phyloP scores from a whole-genome alignment of 768 basidiomycete species.

The Pisolithus orientalis region DNA sequence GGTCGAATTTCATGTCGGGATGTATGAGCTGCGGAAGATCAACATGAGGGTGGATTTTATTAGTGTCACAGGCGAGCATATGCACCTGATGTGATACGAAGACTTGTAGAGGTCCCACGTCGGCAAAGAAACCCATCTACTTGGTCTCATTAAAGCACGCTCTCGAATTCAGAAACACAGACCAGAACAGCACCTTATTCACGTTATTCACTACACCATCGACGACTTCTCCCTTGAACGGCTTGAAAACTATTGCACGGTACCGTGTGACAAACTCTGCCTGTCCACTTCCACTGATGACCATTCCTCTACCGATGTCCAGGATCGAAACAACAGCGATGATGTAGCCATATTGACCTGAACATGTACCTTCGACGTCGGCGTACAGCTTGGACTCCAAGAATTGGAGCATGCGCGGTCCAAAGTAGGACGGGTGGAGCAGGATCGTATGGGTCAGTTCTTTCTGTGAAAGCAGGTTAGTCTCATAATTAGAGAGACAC shows the following conservation, averaged over 20 bases:
- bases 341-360: constrained; percentile 91
- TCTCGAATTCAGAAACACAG: neutral
- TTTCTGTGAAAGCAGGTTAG: constrained; percentile 50
- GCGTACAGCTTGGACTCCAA: constrained; percentile 90
- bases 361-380: constrained; percentile 96
- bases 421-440: constrained; percentile 97
- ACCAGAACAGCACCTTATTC: constrained; percentile 63
- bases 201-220: constrained; percentile 95
- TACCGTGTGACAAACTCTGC: constrained; percentile 95
- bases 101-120: constrained; percentile 89
- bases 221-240: constrained; percentile 99
- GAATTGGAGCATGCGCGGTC: constrained; percentile 90
- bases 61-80: constrained; percentile 16
- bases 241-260: constrained; percentile 96
- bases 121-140: constrained; percentile 98
- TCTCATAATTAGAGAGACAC: neutral
- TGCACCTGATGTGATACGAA: constrained; percentile 93
- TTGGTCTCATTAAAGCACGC: neutral
- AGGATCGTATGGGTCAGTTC: constrained; percentile 96
- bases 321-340: constrained; percentile 87
- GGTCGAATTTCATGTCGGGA: constrained; percentile 91
- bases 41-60: neutral
- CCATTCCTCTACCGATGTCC: constrained; percentile 90
- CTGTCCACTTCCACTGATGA: constrained; percentile 86
- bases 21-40: constrained; percentile 69